Conservation (phyloP, 192 early-diverging fungal species). For the Gigaspora rosea region DNA sequence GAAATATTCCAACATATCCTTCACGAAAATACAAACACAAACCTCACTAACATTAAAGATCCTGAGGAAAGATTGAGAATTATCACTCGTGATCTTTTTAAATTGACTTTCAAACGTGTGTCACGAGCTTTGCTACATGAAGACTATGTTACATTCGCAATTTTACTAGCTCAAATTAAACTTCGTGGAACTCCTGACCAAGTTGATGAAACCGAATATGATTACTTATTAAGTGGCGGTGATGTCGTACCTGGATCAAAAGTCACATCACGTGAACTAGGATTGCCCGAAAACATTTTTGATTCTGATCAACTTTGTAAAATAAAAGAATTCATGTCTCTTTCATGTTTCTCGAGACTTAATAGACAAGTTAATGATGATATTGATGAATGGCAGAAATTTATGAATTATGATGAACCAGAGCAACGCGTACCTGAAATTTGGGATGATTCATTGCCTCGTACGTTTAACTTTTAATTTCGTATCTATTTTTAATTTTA, state of each 20-base stretch:
- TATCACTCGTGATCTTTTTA: conserved; percentile 83
- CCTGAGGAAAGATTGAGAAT: conserved; percentile 69
- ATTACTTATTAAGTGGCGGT: conserved; percentile 68
- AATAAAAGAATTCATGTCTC: conserved; percentile 45
- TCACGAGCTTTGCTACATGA: conserved; percentile 87
- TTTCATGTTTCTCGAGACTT: conserved; percentile 48
- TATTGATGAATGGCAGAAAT: conserved; percentile 50
- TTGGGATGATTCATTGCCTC: conserved; percentile 47
- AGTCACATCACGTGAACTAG: conserved; percentile 30
- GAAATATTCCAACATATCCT: conserved; percentile 88
- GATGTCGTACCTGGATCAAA: conserved; percentile 46
- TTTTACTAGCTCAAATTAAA: conserved; percentile 88
- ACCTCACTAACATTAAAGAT: conserved; percentile 66
- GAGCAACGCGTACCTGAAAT: conserved; percentile 55
- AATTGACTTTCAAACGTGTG: conserved; percentile 75
- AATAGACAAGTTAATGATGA: conserved; percentile 42
- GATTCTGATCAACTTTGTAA: conserved; percentile 51
- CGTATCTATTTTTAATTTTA: neutral
- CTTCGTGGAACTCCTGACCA: conserved; percentile 59
- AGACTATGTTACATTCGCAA: conserved; percentile 86
- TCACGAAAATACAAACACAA: conserved; percentile 69
- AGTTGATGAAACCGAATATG: conserved; percentile 66
- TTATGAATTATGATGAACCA: conserved; percentile 46
- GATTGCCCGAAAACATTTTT: conserved; percentile 49
- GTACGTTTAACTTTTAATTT: conserved; percentile 32